Conservation (phyloP, 192 early-diverging fungal species). For the Chytriomyces confervae region DNA sequence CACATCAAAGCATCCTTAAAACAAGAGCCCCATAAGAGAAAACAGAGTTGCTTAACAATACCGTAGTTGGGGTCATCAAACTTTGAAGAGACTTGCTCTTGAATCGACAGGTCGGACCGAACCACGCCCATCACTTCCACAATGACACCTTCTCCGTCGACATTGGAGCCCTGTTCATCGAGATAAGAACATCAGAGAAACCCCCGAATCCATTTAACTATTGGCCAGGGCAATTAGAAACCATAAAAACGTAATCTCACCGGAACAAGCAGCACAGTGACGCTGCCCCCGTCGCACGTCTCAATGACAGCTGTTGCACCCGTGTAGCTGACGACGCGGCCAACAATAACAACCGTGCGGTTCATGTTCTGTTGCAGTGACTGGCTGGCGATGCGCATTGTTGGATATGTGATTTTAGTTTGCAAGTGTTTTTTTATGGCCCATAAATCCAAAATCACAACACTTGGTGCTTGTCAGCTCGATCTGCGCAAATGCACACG, state of each 20-base stretch:
- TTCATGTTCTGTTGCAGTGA: slow-evolving; percentile 10
- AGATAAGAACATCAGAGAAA: not conserved
- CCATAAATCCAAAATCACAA: not conserved
- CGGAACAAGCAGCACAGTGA: slow-evolving; percentile 6
- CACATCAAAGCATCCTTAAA: not conserved
- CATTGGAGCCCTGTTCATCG: slow-evolving; percentile 15
- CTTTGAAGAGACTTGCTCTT: slow-evolving; percentile 16
- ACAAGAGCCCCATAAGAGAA: not conserved
- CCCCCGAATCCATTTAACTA: no score
- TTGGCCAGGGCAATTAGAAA: no score
- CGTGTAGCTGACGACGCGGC: slow-evolving; percentile 3
- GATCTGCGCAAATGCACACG: not conserved
- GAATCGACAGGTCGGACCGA: not conserved
- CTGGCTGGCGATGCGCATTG: slow-evolving; percentile 3
- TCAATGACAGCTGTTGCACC: slow-evolving; percentile 4
- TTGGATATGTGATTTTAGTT: not conserved
- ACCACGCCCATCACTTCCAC: slow-evolving; percentile 24
- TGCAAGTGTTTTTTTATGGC: not conserved
- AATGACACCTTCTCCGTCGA: slow-evolving; percentile 6
- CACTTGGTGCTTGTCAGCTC: not conserved
- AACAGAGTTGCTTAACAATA: not conserved
- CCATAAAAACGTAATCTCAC: not conserved
- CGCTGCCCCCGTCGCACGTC: slow-evolving; percentile 21
- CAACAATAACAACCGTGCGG: slow-evolving; percentile 13
- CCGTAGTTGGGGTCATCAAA: slow-evolving; percentile 9